Base-by-base conservation (phyloP, 2,329 filamentous ascomycete genomes). In the Knufia petricola region DNA sequence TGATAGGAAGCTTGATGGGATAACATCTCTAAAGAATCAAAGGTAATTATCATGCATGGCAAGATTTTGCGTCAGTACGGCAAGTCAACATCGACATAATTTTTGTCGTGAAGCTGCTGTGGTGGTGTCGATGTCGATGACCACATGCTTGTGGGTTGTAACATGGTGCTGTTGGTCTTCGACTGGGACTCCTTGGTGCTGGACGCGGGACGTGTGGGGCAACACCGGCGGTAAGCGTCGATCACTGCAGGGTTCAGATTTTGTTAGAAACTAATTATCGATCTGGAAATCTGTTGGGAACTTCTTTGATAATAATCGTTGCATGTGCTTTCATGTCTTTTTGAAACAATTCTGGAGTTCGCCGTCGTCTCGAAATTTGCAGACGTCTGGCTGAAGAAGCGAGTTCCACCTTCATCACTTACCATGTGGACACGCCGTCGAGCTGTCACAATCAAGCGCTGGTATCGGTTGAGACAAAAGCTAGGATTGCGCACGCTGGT, bases 281-380 rank as follows among this genome's bases (percentile, higher is more conserved):
- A 8, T 36, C 13, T 4, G 15, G 15, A 36, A n/a, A 36, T 8
- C 15, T 36, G 15, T n/a, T 36, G 32, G 32, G 10, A 36, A n/a
- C 4, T n/a, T 7, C 6, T 4, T n/a, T n/a, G 32, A 4, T 36
- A 4, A 8, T 8, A 26, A 8, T 42, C 20, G 20, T 42, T 42
- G 39, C 39, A 42, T 42, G 39, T 42, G 39, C 39, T 42, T 24
- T 26, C 3, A n/a, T 42, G 21, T 20, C 8, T 19, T n/a, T 15
- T n/a, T 42, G 12, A 19, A 26, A 42, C 9, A 28, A 21, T 13
- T 36, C 15, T 7, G 32, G 15, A 36, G 4, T 13, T 30, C 28
- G 32, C 6, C 32, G 15, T n/a, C 20, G 24, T n/a, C 13, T 28
- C 19, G 6, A 28, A 40, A 23, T 20, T 42, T 3, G 20, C 20